Conservation (phyloP, 2,329 filamentous ascomycete genomes). For the Ambrosiella cleistominuta region DNA sequence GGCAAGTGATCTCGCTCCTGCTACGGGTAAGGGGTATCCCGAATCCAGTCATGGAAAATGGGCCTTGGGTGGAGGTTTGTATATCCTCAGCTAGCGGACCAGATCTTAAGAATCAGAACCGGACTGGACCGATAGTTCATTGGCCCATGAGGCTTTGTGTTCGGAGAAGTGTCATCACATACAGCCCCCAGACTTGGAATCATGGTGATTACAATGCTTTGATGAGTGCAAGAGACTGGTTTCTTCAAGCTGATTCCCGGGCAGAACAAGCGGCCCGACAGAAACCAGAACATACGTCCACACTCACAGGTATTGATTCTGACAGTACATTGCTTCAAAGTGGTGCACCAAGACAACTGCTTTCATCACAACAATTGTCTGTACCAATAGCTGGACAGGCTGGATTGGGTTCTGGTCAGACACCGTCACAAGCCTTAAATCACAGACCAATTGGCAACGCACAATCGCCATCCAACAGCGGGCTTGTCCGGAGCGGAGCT, state of each 20-base stretch:
- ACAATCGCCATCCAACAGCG: slow-evolving; percentile 29
- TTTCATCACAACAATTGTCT: background rate
- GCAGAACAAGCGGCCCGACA: slow-evolving; percentile 31
- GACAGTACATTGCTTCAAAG: background rate
- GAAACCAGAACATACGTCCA: slow-evolving; percentile 31
- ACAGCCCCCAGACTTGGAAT: slow-evolving; percentile 23
- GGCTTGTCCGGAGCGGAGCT: slow-evolving; percentile 31
- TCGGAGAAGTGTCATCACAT: slow-evolving; percentile 28
- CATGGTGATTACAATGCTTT: slow-evolving; percentile 29
- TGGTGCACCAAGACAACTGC: background rate
- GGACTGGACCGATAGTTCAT: slow-evolving; percentile 25
- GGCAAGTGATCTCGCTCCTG: slow-evolving; percentile 31
- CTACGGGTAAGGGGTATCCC: slow-evolving; percentile 34
- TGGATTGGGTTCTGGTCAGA: background rate
- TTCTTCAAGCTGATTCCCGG: slow-evolving; percentile 25
- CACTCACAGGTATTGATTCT: background rate
- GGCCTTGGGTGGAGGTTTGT: slow-evolving; percentile 34
- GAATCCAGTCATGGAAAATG: slow-evolving; percentile 24
- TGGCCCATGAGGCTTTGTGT: slow-evolving; percentile 40
- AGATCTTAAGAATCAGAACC: slow-evolving; percentile 24
- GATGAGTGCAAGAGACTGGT: slow-evolving; percentile 31
- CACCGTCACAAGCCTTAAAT: background rate
- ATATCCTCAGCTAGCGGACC: slow-evolving; percentile 28
- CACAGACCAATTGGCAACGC: slow-evolving; percentile 12
- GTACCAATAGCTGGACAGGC: background rate